A percentile compares a stretch with the other conserved stretches of the same genome.
Conservation (phyloP, 148 eudicot species). For the Cornus suecica region DNA sequence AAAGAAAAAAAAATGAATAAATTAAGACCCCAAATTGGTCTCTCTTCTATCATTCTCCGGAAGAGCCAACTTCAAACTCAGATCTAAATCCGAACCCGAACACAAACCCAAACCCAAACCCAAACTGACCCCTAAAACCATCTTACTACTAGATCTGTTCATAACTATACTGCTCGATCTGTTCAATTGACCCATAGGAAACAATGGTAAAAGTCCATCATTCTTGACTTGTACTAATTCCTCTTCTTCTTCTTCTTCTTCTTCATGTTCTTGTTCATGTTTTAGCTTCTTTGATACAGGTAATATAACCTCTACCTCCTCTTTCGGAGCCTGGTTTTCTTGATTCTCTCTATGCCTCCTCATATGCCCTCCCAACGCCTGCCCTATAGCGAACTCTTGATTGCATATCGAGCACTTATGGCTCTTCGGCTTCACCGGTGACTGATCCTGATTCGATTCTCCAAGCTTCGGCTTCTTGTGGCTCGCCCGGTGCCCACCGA, state of each 20-base stretch:
- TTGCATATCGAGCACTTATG: slow-evolving; percentile 23
- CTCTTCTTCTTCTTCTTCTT: no score
- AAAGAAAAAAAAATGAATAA: no score
- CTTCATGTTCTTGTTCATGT: no score
- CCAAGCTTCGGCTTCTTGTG: slow-evolving; percentile 30
- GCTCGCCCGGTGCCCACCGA: slow-evolving; percentile 44
- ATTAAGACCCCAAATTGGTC: neutral
- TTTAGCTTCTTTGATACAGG: no score
- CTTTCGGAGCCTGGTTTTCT: neutral
- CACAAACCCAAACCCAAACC: no score
- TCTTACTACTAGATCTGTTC: slow-evolving; percentile 7
- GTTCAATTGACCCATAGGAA: neutral
- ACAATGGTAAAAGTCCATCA: neutral
- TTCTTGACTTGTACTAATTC: no score
- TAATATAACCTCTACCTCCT: no score
- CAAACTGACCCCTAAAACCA: no score
- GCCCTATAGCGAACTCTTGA: slow-evolving; percentile 22
- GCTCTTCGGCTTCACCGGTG: slow-evolving; percentile 1
- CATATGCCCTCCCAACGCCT: slow-evolving; percentile 26
- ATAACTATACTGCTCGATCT: neutral
- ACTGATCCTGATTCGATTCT: neutral
- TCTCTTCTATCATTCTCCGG: slow-evolving; percentile 18
- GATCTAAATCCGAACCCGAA: slow-evolving; percentile 35
- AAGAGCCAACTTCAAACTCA: slow-evolving; percentile 40
- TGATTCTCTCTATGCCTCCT: slow-evolving; percentile 13